Conservation (phyloP, 306 rosid genomes). For the Amphicarpaea edgeworthii region DNA sequence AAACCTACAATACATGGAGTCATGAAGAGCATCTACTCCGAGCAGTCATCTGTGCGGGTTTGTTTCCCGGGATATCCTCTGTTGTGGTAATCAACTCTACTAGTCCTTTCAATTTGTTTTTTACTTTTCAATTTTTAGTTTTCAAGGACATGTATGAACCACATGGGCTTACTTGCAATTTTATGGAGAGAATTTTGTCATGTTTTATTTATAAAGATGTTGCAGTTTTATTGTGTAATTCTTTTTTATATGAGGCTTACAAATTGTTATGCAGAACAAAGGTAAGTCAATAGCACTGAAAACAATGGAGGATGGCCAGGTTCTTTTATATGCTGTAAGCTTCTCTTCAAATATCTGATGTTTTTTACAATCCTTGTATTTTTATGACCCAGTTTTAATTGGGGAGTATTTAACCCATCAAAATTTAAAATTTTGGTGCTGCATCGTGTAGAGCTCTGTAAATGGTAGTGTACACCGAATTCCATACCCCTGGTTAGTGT, state of each 20-base stretch:
- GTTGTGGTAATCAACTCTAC: conserved; percentile 70
- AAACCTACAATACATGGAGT: conserved; percentile 67
- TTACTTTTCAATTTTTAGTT: conserved; percentile 51
- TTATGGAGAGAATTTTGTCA: conserved; percentile 9
- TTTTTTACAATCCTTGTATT: conserved; percentile 27
- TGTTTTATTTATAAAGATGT: conserved; percentile 39
- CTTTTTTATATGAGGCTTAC: conserved; percentile 36
- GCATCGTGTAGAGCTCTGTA: conserved; percentile 78
- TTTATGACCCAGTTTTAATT: conserved; percentile 41
- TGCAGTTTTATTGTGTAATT: conserved; percentile 27
- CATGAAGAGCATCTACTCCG: conserved; percentile 77
- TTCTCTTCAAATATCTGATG: conserved; percentile 41
- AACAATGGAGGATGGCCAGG: conserved; percentile 99
- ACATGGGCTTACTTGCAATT: conserved; percentile 4
- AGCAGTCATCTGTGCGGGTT: conserved; percentile 87
- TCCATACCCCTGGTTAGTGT: conserved; percentile 95
- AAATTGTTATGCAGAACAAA: conserved; percentile 71
- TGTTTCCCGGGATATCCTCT: conserved; percentile 94
- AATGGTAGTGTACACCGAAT: conserved; percentile 75
- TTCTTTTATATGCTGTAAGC: conserved; percentile 85
- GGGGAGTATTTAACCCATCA: conserved; percentile 18
- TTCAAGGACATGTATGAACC: conserved; percentile 9
- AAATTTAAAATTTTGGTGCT: conserved; percentile 49
- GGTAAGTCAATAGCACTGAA: conserved; percentile 88
- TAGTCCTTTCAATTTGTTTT: conserved; percentile 53